Evolutionary conservation across 345 rosid species (phyloP), one percentile per base, ranked within the genome.

Genomic region (Eucalyptus globulus): DNA sequence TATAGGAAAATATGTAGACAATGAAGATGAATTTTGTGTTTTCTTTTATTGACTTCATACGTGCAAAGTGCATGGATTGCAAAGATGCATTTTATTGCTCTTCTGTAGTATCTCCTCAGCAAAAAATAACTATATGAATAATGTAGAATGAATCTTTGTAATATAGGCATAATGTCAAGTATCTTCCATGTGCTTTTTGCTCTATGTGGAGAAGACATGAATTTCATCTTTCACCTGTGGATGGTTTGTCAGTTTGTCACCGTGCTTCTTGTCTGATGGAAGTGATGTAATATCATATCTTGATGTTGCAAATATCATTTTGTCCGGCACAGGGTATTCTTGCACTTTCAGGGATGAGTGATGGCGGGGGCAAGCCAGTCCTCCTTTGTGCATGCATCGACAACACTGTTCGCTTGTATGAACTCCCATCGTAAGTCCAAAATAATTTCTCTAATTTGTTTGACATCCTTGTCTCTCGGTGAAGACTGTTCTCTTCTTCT

Each of bases 341-440:
- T 54, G 87, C 91, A 24, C 92, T 95, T 49, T 87, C 86, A 56
- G 94, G 95, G 29, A 87, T 93, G 90, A 80, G 88, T 6, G 95
- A 95, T 87, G 87, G 91, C 51, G 90, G 95, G 13, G 93, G 86
- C 10, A 94, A 93, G 87, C 96, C 96, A 4, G 90, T 94, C 40
- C 89, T 95, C n/a, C 49, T 93, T 31, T 93, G 94, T 65, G 91
- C 95, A 58, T 91, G 92, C 86, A 86, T 91, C n/a, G 93, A 95
- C 80, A 90, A 91, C 86, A 87, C 92, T 7, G 93, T 93, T 60
- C 65, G 56, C 83, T 76, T 95, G 24, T 92, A 88, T 5, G 94
- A 94, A 53, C 87, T 95, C 14, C 96, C 97, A 87, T 91, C 93
- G 94, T 94, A 88, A 93, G 93, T 92, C 31, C 67, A 65, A 53